Evolutionary conservation across 2,329 filamentous ascomycete genomes (phyloP), one percentile per base, ranked within the genome.

Genomic region (Cladophialophora bantiana): DNA sequence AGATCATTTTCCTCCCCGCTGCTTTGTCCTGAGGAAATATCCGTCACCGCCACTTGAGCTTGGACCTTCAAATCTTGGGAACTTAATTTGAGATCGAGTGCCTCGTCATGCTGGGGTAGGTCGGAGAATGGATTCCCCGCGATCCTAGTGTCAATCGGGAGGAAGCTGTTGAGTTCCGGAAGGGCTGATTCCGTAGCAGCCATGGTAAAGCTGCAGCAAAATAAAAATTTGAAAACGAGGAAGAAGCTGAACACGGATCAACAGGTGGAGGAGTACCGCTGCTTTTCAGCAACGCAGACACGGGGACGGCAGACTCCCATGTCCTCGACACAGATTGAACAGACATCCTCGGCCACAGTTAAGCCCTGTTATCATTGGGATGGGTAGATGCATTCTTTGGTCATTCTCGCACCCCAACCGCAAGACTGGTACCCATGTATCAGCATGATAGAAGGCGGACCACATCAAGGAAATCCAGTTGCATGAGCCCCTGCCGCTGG

Each of bases 41-140:
- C 45, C 45, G 45, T 50, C 45, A 50, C 45, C 45, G 45, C 45
- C 45, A 50, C 45, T 31, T 50, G 45, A 26, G 45, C 45, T 12
- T 50, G 45, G 45, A 3, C 45, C 45, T 50, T 50, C 45, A 7
- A 50, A 50, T 50, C 45, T 50, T 6, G 45, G 45, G 45, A 50
- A 50, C 20, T 50, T 50, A 50, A 26, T 26, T 50, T 20, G 18
- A 50, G 18, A 50, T 20, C 45, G 45, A 10, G 45, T 26, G n/a
- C 10, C 9, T 20, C 18, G 45, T 50, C 45, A 26, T 50, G 18
- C 45, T 26, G 7, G 26, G 13, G 45, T 50, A 20, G 45, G 45
- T 50, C 45, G 26, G 45, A 26, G 45, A 50, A 10, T 26, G 45
- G 12, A 50, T 50, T 50, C 18, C 45, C 45, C 45, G 18, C 18